These are phyloP conservation scores for Capsicum baccatum DNA, from an alignment of 257 asterid species.

Conservation along the genomic window DNA sequence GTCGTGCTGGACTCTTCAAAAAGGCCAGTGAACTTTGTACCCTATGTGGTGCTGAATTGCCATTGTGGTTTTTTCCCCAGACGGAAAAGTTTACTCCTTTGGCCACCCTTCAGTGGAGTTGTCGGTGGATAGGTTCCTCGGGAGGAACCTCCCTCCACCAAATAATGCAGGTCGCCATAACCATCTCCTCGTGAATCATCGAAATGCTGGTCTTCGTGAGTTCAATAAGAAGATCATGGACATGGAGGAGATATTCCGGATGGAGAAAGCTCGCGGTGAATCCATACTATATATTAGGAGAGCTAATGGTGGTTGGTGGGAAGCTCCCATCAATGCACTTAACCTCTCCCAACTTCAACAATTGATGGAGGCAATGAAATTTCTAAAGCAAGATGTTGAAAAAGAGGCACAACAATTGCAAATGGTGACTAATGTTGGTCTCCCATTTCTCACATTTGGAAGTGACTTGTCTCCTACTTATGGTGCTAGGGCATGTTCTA, in stretches of 20 bases:
- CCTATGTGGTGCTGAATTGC: conserved; percentile 53
- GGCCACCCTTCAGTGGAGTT: conserved; percentile 61
- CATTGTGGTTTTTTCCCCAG: conserved; percentile 56
- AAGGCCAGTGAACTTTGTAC: conserved; percentile 85
- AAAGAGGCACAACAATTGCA: background rate
- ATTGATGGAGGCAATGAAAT: conserved; percentile 25
- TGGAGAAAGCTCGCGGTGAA: conserved; percentile 38
- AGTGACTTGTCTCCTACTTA: background rate
- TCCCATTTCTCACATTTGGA: conserved; percentile 26
- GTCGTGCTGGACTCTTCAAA: conserved; percentile 71
- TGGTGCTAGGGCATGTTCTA: background rate
- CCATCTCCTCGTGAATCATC: conserved; percentile 50
- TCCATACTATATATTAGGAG: conserved; percentile 22
- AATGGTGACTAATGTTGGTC: background rate
- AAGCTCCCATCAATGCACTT: conserved; percentile 30
- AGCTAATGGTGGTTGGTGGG: conserved; percentile 43
- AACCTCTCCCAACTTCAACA: conserved; percentile 27
- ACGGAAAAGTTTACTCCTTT: conserved; percentile 53
- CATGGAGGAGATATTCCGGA: conserved; percentile 38
- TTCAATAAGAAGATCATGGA: conserved; percentile 52
- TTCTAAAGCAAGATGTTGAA: background rate
- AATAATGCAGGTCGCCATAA: background rate
- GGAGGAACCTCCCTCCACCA: background rate
- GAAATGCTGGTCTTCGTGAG: conserved; percentile 46
- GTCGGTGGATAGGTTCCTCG: conserved; percentile 38